phyloP scores from a whole-genome alignment of 495 filamentous ascomycete genomes.

The Glarea lozoyensis region DNA sequence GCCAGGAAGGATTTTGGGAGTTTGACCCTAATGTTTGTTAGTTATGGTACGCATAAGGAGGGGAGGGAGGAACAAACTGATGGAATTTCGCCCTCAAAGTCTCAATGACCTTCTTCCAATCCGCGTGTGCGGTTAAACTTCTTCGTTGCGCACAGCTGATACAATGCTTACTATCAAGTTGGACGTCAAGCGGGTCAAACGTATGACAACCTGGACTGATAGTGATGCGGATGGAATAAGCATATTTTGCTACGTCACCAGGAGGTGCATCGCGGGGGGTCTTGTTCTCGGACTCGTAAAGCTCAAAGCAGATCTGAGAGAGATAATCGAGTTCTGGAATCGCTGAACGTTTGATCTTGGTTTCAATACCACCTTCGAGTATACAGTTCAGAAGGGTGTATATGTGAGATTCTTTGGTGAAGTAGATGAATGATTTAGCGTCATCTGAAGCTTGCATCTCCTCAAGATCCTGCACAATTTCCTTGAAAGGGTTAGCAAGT shows the following conservation, averaged over 20 bases:
- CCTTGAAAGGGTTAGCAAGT: slow-evolving; percentile 24
- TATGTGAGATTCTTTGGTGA: slow-evolving; percentile 97
- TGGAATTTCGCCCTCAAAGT: slow-evolving; percentile 91
- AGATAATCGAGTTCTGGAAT: slow-evolving; percentile 97
- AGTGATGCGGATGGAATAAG: slow-evolving; percentile 91
- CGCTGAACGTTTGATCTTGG: slow-evolving; percentile 77
- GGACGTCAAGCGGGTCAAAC: slow-evolving; percentile 90
- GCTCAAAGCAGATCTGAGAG: slow-evolving; percentile 94
- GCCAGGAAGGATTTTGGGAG: slow-evolving; percentile 89
- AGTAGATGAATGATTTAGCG: slow-evolving; percentile 95
- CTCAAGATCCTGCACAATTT: slow-evolving; percentile 95
- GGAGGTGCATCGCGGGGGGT: slow-evolving; percentile 30
- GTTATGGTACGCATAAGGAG: background rate
- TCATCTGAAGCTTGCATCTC: slow-evolving; percentile 89
- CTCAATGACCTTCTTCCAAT: slow-evolving; percentile 94
- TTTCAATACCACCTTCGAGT: slow-evolving; percentile 88
- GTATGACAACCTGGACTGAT: slow-evolving; percentile 94
- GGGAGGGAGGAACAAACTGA: slow-evolving; percentile 51
- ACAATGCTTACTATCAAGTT: slow-evolving; percentile 88
- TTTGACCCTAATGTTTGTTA: slow-evolving; percentile 58
- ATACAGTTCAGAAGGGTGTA: slow-evolving; percentile 98
- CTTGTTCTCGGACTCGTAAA: slow-evolving; percentile 87
- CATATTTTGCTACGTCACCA: slow-evolving; percentile 41
- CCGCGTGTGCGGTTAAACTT: slow-evolving; percentile 81
- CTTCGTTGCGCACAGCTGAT: slow-evolving; percentile 86